Evolutionary conservation across 2,329 filamentous ascomycete genomes (phyloP).

Genomic region (Fusarium sp.): DNA sequence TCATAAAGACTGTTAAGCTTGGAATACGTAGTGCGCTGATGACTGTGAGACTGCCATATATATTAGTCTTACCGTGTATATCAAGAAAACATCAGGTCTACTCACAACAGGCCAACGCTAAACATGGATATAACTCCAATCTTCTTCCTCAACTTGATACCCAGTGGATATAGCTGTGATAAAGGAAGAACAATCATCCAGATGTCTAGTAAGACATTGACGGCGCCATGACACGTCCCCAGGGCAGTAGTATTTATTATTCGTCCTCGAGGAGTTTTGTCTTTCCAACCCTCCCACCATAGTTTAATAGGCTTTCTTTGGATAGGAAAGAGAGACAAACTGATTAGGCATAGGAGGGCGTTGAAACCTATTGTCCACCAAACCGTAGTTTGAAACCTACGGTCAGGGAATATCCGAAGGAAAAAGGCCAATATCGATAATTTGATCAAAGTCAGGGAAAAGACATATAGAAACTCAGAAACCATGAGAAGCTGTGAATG

Average conservation of each 20-base stretch:
- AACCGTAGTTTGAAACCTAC: background rate
- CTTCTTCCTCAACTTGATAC: conserved; percentile 8
- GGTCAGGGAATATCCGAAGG: conserved; percentile 9
- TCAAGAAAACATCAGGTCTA: rapidly evolving
- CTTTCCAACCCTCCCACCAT: conserved; percentile 11
- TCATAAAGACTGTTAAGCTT: background rate
- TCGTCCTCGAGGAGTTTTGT: background rate
- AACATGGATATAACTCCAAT: conserved; percentile 19
- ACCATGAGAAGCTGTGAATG: background rate
- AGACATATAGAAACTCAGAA: background rate
- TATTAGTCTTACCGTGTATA: rapidly evolving
- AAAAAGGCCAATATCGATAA: conserved; percentile 10
- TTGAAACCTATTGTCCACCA: background rate
- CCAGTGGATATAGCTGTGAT: background rate
- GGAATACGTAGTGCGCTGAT: conserved; percentile 5
- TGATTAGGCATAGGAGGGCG: rapidly evolving
- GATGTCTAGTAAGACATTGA: conserved; percentile 15
- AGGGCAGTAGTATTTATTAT: background rate
- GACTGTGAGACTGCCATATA: background rate
- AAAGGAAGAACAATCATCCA: conserved; percentile 21
- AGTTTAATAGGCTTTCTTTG: background rate
- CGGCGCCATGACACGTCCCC: background rate
- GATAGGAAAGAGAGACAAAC: background rate
- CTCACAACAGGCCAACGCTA: conserved; percentile 7
- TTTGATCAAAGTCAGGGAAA: background rate